Evolutionary conservation across 768 basidiomycete species (phyloP), one percentile per base, ranked within the genome.

Genomic region (Chalciporus pseudorubinellus): DNA sequence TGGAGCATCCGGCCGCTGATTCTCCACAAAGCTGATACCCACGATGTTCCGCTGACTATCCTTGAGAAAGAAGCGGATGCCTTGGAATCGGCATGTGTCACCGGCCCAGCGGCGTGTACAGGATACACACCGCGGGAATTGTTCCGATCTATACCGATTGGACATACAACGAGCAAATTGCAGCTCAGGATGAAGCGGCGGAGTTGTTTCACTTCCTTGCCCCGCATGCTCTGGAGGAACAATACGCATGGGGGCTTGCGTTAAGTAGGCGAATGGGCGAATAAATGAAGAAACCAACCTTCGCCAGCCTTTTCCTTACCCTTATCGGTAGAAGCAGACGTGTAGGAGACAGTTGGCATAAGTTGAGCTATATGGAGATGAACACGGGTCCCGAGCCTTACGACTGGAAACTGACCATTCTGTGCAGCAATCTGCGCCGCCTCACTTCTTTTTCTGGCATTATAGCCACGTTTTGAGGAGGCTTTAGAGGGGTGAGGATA

Each of bases 41-140:
- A 81, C 75, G 42, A 89, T 79, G 39, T 78, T 77, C 53, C 77
- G 70, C 36, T 82, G 73, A 36, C 68, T 55, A 53, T 88, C 82
- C 55, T 85, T 83, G 60, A 87, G 72, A 68, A 92, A 85, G 63
- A 82, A 87, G 18, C 89, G 81, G 56, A 92, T 87, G n/a, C 83
- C 82, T 65, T 91, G 89, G 69, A 92, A 92, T 21, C 89, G 83
- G 63, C 89, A 92, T 3, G 88, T 90, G 64, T 92, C 89, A 36
- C 89, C 89, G 1, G 88, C 88, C 89, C 89, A 91, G 20, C 89
- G 84, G 38, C 89, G 84, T 29, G 85, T 90, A 66, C 89, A 92
- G 3, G 88, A 85, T 31, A 91, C 85, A 60, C 89, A 92, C 13
- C 86, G 83, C 36, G 89, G 86, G 67, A 90, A 88, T 46, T 78